Conservation (phyloP, 768 basidiomycete species). For the Amanita rubescens region DNA sequence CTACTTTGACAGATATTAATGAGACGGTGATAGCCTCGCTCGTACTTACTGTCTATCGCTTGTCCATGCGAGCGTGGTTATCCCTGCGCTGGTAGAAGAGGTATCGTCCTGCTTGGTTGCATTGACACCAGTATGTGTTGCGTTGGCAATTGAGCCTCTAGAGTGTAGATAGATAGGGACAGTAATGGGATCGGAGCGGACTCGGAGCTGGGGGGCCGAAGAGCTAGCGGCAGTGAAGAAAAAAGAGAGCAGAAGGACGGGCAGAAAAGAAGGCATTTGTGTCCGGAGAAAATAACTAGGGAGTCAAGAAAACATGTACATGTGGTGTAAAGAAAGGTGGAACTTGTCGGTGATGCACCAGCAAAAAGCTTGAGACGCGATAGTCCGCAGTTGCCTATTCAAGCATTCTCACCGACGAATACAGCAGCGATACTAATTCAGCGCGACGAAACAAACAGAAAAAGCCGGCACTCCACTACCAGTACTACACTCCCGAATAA, state of each 20-base stretch:
- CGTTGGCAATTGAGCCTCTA: neutral
- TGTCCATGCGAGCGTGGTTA: conserved; percentile 37
- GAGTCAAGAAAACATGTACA: conserved; percentile 1
- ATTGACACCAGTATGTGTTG: conserved; percentile 1
- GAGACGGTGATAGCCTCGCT: neutral
- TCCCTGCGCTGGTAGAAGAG: conserved; percentile 27
- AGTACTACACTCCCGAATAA: conserved; percentile 7
- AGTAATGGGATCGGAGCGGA: conserved; percentile 21
- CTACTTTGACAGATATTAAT: neutral
- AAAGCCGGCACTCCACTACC: neutral
- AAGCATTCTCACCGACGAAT: neutral
- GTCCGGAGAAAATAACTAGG: neutral
- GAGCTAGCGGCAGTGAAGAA: conserved; percentile 5
- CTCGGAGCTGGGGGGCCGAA: conserved; percentile 15
- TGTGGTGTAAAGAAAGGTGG: neutral
- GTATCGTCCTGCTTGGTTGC: conserved; percentile 8
- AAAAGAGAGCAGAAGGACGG: neutral
- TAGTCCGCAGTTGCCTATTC: neutral
- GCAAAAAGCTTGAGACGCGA: neutral
- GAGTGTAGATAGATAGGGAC: conserved; percentile 20
- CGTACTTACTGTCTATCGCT: conserved; percentile 37
- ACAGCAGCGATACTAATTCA: neutral
- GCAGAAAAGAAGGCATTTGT: conserved; percentile 7
- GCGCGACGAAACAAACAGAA: conserved; percentile 4
- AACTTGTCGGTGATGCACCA: neutral